Base-by-base conservation (phyloP, 176 grass and related monocot species). In the Guadua angustifolia region DNA sequence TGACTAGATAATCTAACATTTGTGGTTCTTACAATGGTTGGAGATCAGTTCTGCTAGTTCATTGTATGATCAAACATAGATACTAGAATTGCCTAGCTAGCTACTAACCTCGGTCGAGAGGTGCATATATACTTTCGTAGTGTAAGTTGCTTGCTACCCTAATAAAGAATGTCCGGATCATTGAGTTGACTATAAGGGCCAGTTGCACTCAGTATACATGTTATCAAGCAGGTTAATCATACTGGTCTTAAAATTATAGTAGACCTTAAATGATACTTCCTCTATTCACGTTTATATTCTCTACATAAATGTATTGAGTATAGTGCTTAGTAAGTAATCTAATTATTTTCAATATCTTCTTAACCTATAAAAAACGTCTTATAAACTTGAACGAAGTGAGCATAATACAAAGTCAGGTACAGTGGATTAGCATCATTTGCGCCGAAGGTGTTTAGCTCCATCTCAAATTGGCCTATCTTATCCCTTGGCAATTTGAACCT, bases 221-320 rank as follows among this genome's bases (percentile, higher is more conserved):
- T 17, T 74, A 84, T 21, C 14, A 7, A 69, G 82, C 82, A 75
- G 65, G 87, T 62, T 85, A 89, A 85, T 60, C 75, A 39, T 84
- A 84, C 14, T 79, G 57, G 81, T 84, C 74, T 35, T 12, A 24
- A 39, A 6, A 63, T 47, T 47, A 35, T 39, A 69, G 58, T 46
- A 84, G 24, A 57, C 60, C 62, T 43, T 12, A 43, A 47, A 39
- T 45, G 43, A 77, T 77, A 29, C 29, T 29, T 29, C 29, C 29
- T 29, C 29, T 29, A 1, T 29, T 29, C 1, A 29, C 29, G 29
- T 29, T 29, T 29, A 29, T 29, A 29, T 29, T 29, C 1, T 29
- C 1, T 29, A 29, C 29, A 29, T 29, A 29, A 29, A 29, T 29
- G 29, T 1, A 29, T 29, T 29, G 29, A 29, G 29, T 29, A 29